These are phyloP conservation scores for Penicillium olsonii DNA, from an alignment of 2,329 filamentous ascomycete genomes.

Conservation along the genomic window DNA sequence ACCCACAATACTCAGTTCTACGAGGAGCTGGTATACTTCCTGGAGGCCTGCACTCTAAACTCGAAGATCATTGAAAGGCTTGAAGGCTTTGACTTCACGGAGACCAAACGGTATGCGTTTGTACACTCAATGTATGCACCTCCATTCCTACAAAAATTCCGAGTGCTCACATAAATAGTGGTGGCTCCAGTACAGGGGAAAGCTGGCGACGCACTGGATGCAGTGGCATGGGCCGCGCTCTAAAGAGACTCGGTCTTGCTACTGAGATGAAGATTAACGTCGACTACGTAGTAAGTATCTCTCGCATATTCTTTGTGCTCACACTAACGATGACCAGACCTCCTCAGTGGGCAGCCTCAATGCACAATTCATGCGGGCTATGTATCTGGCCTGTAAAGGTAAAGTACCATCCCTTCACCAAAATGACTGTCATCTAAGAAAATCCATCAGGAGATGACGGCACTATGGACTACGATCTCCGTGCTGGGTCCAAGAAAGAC, in stretches of 20 bases:
- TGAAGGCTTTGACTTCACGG: slow-evolving; percentile 76
- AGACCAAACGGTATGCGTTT: slow-evolving; percentile 72
- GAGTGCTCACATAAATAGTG: slow-evolving; percentile 42
- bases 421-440: not conserved
- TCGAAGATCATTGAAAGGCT: slow-evolving; percentile 68
- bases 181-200: slow-evolving; percentile 57
- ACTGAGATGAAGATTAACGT: slow-evolving; percentile 61
- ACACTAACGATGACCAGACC: slow-evolving; percentile 49
- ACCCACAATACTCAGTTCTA: slow-evolving; percentile 59
- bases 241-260: slow-evolving; percentile 64
- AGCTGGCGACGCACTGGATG: slow-evolving; percentile 64
- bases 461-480: slow-evolving; percentile 44
- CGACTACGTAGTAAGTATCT: slow-evolving; percentile 66
- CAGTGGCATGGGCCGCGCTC: slow-evolving; percentile 68
- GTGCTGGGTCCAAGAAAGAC: slow-evolving; percentile 42
- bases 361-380: slow-evolving; percentile 61
- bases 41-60: slow-evolving; percentile 66
- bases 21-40: slow-evolving; percentile 69
- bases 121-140: slow-evolving; percentile 75
- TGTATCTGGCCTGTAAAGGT: slow-evolving; percentile 63
- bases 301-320: not conserved
- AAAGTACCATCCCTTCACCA: slow-evolving; percentile 9
- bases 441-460: slow-evolving; percentile 49
- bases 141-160: slow-evolving; percentile 7
- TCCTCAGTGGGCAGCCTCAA: slow-evolving; percentile 81